Evolutionary conservation across 75 land plant species (phyloP).

Genomic region (Sequoiadendron giganteum): DNA sequence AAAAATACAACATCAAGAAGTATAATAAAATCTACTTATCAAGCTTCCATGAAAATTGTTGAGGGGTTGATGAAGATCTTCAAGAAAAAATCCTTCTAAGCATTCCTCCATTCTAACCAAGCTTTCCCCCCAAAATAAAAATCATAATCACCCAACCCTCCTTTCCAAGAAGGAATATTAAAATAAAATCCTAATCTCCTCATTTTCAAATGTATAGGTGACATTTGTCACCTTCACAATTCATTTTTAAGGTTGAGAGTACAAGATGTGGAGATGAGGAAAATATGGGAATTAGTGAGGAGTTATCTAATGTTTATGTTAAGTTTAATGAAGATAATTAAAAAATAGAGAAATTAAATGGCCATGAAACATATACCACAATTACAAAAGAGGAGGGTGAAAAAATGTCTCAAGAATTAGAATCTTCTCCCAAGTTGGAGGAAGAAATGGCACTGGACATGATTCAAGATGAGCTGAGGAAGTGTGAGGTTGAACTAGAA

Average conservation of each 20-base stretch:
- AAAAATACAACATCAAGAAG: too few relatives aligned
- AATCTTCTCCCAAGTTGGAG: slow-evolving; percentile 11
- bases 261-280: slow-evolving; percentile 17
- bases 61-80: too few relatives aligned
- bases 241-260: neutral
- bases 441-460: slow-evolving; percentile 38
- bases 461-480: slow-evolving; percentile 53
- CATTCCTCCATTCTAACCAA: too few relatives aligned
- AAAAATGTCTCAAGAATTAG: slow-evolving; percentile 2
- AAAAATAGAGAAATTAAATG: slow-evolving; percentile 14
- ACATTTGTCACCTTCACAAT: too few relatives aligned
- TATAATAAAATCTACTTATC: too few relatives aligned
- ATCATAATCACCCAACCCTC: too few relatives aligned
- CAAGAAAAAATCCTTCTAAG: too few relatives aligned
- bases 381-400: neutral
- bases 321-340: slow-evolving; percentile 3
- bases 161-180: too few relatives aligned
- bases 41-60: too few relatives aligned
- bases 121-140: too few relatives aligned
- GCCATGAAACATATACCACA: slow-evolving; percentile 2
- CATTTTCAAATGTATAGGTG: too few relatives aligned
- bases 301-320: slow-evolving; percentile 9
- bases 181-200: too few relatives aligned
- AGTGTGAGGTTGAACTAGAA: slow-evolving; percentile 30
- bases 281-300: slow-evolving; percentile 13